Evolutionary conservation across 495 filamentous ascomycete genomes (phyloP), one percentile per base, ranked within the genome.

Genomic region (Aspergillus saccharolyticus): DNA sequence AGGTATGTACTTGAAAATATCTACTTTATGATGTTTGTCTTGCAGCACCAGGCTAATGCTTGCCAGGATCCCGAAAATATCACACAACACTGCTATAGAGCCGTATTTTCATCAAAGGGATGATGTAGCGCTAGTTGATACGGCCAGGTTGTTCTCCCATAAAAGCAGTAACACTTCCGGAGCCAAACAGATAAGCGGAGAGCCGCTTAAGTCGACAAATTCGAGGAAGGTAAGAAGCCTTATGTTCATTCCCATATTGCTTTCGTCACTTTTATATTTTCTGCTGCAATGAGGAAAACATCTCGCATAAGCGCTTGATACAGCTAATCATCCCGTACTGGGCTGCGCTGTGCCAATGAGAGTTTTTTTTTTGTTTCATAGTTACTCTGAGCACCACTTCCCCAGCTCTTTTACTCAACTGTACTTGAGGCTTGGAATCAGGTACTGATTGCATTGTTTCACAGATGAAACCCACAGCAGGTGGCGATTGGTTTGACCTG

Each of bases 311-410:
- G 72, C 75, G 64, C 82, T 84, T 84, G 83, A 87, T 75, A 81
- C 80, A 77, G 84, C 79, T 72, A 76, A 66, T 62, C 74, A 81
- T 78, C 79, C 81, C 88, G 89, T 93, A 74, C 84, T 91, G 89
- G 85, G 80, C 78, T 78, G 76, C 74, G 80, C 84, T 85, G 83
- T 84, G 80, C 64, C 68, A 76, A 74, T 89, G 89, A 91, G 83
- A 91, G 87, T 22, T 72, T 66, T 71, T n/a, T 71, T 70, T 74
- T 79, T 73, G 76, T 78, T 82, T 91, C 90, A 97, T 96, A 98
- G 94, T 98, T 98, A 98, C 94, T 92, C 92, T 96, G 93, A 97
- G 75, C 78, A 28, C 3, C n/a, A n/a, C n/a, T n/a, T n/a, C n/a
- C n/a, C n/a, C n/a, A 78, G 73, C 53, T 16, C 25, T 39, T 54